Conservation (phyloP, 352 stramenopile genomes). For the Pythium vanterpoolii region DNA sequence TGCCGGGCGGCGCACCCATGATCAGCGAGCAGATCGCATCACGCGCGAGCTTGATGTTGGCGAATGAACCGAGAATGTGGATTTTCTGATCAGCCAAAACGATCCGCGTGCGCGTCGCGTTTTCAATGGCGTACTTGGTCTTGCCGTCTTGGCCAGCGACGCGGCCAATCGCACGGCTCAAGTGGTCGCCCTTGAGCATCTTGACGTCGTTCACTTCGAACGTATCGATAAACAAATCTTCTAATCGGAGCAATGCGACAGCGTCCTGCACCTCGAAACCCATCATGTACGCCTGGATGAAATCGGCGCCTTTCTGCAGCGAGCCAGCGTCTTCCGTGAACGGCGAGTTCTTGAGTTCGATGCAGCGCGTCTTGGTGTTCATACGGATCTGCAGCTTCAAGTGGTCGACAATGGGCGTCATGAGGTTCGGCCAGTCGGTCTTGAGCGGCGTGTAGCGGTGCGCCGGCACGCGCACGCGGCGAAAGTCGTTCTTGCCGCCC, state of each 20-base stretch:
- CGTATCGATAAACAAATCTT: slow-evolving; percentile 98
- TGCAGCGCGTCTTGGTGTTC: slow-evolving; percentile 98
- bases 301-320: slow-evolving; percentile 97
- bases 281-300: slow-evolving; percentile 99
- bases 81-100: slow-evolving; percentile 98
- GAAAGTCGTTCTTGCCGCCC: slow-evolving; percentile 94
- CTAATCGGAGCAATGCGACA: slow-evolving; percentile 97
- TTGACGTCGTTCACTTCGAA: slow-evolving; percentile 98
- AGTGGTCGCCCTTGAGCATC: slow-evolving; percentile 97
- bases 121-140: slow-evolving; percentile 99
- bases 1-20: slow-evolving; percentile 97
- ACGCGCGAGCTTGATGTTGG: slow-evolving; percentile 98
- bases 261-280: slow-evolving; percentile 98
- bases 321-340: slow-evolving; percentile 93
- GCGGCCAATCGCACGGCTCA: slow-evolving; percentile 97
- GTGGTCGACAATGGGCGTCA: slow-evolving; percentile 98
- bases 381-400: slow-evolving; percentile 98
- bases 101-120: slow-evolving; percentile 98
- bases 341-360: slow-evolving; percentile 96
- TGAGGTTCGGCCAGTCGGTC: slow-evolving; percentile 98
- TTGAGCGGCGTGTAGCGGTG: slow-evolving; percentile 98
- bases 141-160: slow-evolving; percentile 99
- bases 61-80: slow-evolving; percentile 97
- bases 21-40: slow-evolving; percentile 89
- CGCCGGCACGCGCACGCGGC: slow-evolving; percentile 93